Evolutionary conservation across 164 flowering plant genomes (phyloP).

Genomic region (Aristolochia californica): DNA sequence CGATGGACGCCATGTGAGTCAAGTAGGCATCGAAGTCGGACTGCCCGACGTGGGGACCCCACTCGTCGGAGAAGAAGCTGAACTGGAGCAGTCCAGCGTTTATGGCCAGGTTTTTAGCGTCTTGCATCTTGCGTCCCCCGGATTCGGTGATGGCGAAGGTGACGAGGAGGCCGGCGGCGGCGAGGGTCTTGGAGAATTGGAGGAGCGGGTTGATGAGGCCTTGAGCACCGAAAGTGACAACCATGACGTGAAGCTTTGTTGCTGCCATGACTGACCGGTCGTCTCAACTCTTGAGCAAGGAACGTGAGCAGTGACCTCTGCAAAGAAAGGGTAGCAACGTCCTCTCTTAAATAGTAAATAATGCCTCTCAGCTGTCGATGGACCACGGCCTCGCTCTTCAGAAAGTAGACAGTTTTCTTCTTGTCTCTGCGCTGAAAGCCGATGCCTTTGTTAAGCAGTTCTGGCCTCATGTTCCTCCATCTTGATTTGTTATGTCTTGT

Average conservation of each 20-base stretch:
- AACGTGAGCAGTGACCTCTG: too few species aligned
- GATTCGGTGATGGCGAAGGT: slow-evolving; percentile 10
- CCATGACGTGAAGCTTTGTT: slow-evolving; percentile 1
- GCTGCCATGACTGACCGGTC: background rate
- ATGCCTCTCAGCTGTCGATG: too few species aligned
- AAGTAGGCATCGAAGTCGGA: background rate
- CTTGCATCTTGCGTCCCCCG: slow-evolving; percentile 3
- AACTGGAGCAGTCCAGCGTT: background rate
- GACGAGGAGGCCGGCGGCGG: slow-evolving; percentile 5
- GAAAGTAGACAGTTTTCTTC: too few species aligned
- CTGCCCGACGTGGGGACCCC: background rate
- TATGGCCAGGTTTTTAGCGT: background rate
- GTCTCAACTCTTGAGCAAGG: background rate
- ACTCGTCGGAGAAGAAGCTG: slow-evolving; percentile 6
- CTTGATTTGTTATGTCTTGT: too few species aligned
- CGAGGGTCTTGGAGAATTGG: slow-evolving; percentile 12
- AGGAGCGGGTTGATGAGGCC: slow-evolving; percentile 18
- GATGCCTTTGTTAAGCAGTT: too few species aligned
- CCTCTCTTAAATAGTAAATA: too few species aligned
- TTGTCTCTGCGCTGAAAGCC: too few species aligned
- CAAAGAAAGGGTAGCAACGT: too few species aligned
- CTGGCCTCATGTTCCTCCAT: too few species aligned
- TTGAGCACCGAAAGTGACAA: slow-evolving; percentile 8
- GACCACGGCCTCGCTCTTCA: too few species aligned
- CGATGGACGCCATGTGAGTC: background rate